Evolutionary conservation across 108 stramenopile genomes (phyloP).

Genomic region (Chaetoceros muelleri): DNA sequence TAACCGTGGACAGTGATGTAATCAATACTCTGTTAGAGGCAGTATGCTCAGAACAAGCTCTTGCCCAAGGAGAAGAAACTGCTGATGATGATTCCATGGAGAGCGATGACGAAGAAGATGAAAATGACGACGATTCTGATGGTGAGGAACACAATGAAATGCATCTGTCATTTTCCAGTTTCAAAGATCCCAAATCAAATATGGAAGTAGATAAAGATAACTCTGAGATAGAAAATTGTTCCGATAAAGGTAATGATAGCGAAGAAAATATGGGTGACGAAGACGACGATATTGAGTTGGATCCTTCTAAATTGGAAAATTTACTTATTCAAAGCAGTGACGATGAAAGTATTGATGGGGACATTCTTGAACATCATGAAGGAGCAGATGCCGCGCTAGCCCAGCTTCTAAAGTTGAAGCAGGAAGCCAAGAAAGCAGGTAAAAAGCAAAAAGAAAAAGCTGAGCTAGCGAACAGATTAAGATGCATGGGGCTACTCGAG

Average conservation of each 20-base stretch:
- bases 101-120: slow-evolving; percentile 13
- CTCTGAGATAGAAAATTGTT: too few species aligned
- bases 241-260: too few species aligned
- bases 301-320: slow-evolving; percentile 43
- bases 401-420: slow-evolving; percentile 67
- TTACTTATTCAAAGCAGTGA: slow-evolving; percentile 74
- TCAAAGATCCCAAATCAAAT: neutral
- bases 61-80: slow-evolving; percentile 1
- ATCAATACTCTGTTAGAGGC: slow-evolving; percentile 39
- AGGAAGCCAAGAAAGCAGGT: slow-evolving; percentile 76
- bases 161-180: neutral
- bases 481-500: slow-evolving; percentile 64
- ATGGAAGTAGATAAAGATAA: neutral
- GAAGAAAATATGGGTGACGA: slow-evolving; percentile 5
- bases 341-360: slow-evolving; percentile 33
- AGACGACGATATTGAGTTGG: slow-evolving; percentile 54
- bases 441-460: slow-evolving; percentile 51
- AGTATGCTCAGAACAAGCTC: slow-evolving; percentile 30
- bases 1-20: slow-evolving; percentile 17
- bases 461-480: slow-evolving; percentile 52
- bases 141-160: slow-evolving; percentile 7
- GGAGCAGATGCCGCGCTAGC: slow-evolving; percentile 80
- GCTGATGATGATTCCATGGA: slow-evolving; percentile 14
- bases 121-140: slow-evolving; percentile 10
- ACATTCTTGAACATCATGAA: slow-evolving; percentile 74